A percentile compares a stretch with the other conserved stretches of the same genome.
Conservation (phyloP, 2,329 filamentous ascomycete species). For the Colletotrichum costaricense region DNA sequence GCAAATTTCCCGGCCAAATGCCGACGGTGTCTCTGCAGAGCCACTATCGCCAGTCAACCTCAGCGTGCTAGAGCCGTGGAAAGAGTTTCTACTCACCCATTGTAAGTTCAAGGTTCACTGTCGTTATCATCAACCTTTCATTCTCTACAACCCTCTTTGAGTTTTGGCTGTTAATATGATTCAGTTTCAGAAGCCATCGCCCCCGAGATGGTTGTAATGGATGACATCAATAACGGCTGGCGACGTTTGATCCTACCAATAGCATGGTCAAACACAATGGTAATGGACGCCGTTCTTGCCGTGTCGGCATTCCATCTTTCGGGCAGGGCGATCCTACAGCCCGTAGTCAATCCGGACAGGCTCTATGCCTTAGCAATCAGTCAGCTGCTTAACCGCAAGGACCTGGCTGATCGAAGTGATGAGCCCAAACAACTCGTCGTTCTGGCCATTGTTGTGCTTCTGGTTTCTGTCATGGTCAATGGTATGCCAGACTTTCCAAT, state of each 20-base stretch:
- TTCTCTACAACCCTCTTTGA: no score
- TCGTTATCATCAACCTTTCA: no score
- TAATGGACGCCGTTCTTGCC: conserved; percentile 42
- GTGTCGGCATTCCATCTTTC: conserved; percentile 41
- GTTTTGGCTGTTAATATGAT: no score
- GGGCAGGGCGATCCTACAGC: neutral
- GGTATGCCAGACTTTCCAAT: conserved; percentile 42
- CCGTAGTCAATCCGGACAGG: neutral
- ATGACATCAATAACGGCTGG: conserved; percentile 39
- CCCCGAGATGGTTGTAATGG: conserved; percentile 39
- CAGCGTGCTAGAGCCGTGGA: conserved; percentile 9
- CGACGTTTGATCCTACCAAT: conserved; percentile 37
- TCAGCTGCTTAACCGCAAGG: neutral
- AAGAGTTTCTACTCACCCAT: conserved; percentile 15
- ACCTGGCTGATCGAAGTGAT: neutral
- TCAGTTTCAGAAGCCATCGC: conserved; percentile 40
- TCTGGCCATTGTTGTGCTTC: conserved; percentile 39
- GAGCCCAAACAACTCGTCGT: conserved; percentile 4
- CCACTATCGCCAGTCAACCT: neutral
- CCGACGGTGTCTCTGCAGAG: neutral
- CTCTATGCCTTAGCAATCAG: conserved; percentile 8
- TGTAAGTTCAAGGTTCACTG: conserved; percentile 26
- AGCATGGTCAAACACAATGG: conserved; percentile 37
- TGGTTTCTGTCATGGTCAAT: conserved; percentile 41
- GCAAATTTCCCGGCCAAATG: no score